phyloP scores from a whole-genome alignment of 192 early-diverging fungal species.

The Piromyces sp. region DNA sequence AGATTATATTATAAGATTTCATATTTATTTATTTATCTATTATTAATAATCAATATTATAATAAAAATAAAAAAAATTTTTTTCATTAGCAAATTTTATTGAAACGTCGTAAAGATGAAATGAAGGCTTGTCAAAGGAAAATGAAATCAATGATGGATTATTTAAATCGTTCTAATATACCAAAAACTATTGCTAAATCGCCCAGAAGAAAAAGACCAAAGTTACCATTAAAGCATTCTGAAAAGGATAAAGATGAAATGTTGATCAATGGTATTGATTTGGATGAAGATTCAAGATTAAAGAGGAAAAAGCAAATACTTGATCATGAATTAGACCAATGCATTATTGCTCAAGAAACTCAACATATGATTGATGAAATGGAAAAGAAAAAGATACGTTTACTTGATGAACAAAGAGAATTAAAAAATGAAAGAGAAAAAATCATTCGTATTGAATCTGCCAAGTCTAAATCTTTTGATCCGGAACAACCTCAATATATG shows the following conservation, averaged over 20 bases:
- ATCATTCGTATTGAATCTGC: constrained; percentile 17
- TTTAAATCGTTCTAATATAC: constrained; percentile 27
- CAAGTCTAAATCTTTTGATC: constrained; percentile 5
- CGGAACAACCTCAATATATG: constrained; percentile 19
- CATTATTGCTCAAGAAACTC: background rate
- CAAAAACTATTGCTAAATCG: constrained; percentile 15
- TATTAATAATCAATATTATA: too few relatives aligned
- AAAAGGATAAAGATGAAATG: background rate
- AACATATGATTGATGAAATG: constrained; percentile 27
- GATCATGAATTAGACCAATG: background rate
- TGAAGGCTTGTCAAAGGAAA: constrained; percentile 12
- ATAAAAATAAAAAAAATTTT: too few relatives aligned
- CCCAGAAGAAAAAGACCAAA: background rate
- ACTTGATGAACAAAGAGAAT: constrained; percentile 21
- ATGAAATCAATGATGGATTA: constrained; percentile 24
- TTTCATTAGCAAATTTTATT: constrained; percentile 26
- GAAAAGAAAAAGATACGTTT: constrained; percentile 24
- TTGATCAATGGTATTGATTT: constrained; percentile 3
- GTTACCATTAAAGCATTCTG: background rate
- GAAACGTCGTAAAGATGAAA: constrained; percentile 22
- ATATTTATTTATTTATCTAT: too few relatives aligned
- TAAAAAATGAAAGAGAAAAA: constrained; percentile 23
- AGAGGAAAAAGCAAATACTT: background rate
- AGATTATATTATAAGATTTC: too few relatives aligned
- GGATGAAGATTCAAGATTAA: background rate